Evolutionary conservation across 2,329 filamentous ascomycete genomes (phyloP).

Genomic region (Clarireedia homoeocarpa): DNA sequence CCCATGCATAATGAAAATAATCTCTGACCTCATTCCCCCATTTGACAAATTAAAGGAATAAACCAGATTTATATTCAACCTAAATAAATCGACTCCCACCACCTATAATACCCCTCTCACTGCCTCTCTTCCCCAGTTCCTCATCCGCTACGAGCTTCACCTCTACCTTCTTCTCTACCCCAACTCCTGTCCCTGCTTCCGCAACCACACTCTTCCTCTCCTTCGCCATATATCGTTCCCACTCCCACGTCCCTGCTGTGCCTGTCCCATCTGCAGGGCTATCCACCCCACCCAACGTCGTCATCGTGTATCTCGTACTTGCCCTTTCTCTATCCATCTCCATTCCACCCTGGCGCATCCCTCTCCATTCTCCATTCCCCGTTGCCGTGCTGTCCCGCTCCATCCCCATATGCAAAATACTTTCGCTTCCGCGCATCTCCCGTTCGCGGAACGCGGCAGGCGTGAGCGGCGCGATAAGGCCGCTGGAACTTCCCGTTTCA

Average conservation of each 20-base stretch:
- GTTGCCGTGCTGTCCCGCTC: neutral
- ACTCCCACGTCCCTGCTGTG: conserved; percentile 3
- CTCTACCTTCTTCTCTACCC: neutral
- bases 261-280: neutral
- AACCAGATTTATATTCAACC: no score
- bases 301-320: neutral
- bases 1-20: no score
- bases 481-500: neutral
- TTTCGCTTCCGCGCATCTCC: neutral
- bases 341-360: neutral
- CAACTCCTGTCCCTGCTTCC: neutral
- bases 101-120: neutral
- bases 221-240: neutral
- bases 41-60: no score
- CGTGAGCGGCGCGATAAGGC: neutral
- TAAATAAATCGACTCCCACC: neutral
- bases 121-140: neutral
- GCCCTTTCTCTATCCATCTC: neutral
- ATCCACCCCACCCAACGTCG: neutral
- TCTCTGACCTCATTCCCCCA: no score
- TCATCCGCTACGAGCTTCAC: neutral
- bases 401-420: conserved; percentile 1
- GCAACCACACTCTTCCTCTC: neutral
- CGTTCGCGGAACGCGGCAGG: neutral
- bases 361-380: conserved; percentile 2